Conservation (phyloP, 2,329 filamentous ascomycete genomes). For the Chrysosporium queenslandicum region DNA sequence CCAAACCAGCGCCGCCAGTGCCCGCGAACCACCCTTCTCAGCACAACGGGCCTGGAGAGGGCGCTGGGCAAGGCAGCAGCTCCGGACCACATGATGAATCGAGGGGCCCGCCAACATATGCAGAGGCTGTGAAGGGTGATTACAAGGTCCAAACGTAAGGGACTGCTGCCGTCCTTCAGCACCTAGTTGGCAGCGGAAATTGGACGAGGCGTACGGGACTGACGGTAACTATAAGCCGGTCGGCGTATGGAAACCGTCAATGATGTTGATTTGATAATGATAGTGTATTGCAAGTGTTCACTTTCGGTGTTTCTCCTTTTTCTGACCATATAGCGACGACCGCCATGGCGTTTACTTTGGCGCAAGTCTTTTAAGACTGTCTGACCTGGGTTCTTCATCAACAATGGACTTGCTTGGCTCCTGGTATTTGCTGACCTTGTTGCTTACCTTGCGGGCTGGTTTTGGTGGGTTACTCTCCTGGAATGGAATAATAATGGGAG, state of each 20-base stretch:
- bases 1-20: conserved; percentile 20
- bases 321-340: background rate
- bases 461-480: background rate
- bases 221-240: background rate
- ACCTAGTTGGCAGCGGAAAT: background rate
- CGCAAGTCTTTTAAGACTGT: background rate
- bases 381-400: background rate
- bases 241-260: background rate
- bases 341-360: background rate
- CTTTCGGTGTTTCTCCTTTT: background rate
- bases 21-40: conserved; percentile 16
- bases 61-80: conserved; percentile 22
- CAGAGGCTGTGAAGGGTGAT: conserved; percentile 80
- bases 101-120: conserved; percentile 67
- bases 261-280: no score
- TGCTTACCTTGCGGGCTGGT: background rate
- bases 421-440: background rate
- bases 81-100: conserved; percentile 30
- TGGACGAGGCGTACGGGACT: background rate
- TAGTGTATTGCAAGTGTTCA: no score
- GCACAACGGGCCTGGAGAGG: conserved; percentile 8
- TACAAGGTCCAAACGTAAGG: conserved; percentile 68
- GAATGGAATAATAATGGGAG: background rate
- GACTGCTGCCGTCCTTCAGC: background rate
- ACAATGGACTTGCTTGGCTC: no score